phyloP scores from a whole-genome alignment of 1,284 basidiomycete species.

The Microbotryomycetes sp. region DNA sequence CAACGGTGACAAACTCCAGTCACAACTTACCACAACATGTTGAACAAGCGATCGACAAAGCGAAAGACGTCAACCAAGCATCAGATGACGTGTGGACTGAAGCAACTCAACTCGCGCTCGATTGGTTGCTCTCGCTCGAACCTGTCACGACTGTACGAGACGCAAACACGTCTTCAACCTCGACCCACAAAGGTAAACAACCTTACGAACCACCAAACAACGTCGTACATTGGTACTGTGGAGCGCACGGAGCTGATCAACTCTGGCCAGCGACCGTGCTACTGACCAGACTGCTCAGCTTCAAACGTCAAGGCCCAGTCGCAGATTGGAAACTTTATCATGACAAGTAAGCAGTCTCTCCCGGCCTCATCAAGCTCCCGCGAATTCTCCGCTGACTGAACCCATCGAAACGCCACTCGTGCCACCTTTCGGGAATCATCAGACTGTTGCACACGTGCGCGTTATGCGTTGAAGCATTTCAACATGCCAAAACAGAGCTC shows the following conservation, averaged over 20 bases:
- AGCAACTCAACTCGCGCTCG: conserved; percentile 19
- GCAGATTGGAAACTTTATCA: conserved; percentile 22
- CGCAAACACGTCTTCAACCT: neutral
- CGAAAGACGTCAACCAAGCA: conserved; percentile 10
- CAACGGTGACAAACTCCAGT: too few relatives aligned
- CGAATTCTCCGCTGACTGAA: neutral
- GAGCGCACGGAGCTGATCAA: conserved; percentile 17
- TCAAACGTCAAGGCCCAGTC: conserved; percentile 24
- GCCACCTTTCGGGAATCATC: neutral
- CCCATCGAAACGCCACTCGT: neutral
- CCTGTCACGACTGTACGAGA: neutral
- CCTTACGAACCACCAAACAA: neutral
- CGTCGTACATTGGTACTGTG: conserved; percentile 32
- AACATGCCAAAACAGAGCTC: conserved; percentile 22
- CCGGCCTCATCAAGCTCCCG: neutral
- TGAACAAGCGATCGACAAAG: conserved; percentile 7
- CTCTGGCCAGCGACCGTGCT: conserved; percentile 28
- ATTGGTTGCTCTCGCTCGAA: conserved; percentile 22
- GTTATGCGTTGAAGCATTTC: conserved; percentile 18
- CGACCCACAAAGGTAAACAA: conserved; percentile 8
- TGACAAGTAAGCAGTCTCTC: conserved; percentile 16
- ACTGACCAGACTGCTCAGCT: conserved; percentile 20
- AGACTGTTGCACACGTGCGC: conserved; percentile 8
- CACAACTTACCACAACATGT: neutral
- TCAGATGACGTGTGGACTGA: conserved; percentile 25